Evolutionary conservation across 805 yeast genomes (phyloP), one percentile per base, ranked within the genome.

Genomic region (Spathaspora boniae): DNA sequence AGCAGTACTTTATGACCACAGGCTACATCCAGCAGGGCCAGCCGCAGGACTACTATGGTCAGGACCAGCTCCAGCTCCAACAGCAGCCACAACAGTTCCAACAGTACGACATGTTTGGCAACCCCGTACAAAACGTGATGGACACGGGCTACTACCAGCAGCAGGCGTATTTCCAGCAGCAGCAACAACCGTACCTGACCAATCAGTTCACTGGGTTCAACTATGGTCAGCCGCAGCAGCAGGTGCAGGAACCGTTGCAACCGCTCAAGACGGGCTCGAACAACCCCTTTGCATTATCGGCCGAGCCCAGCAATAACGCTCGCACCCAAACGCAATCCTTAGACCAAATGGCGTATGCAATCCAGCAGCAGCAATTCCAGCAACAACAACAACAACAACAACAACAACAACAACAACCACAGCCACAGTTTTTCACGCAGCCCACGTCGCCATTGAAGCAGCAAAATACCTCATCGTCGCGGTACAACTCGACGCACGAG

Each of bases 241-340:
- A 51, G 28, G 60, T 45, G 14, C 68, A 58, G 38, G 59, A 59
- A 27, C 53, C 46, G 26, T 51, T 73, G 38, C 66, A 64, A 47
- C 86, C 86, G 4, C 61, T 79, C 45, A 70, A 74, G 43, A 80
- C 89, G 0, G 88, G 88, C 3, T 69, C 85, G 15, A 83, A 84
- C 58, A 85, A 84, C 57, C 95, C 95, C 34, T 85, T 85, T 56
- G 86, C 91, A 1, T 47, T 74, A 43, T 28, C 39, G 6, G 16
- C 32, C 14, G 28, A 36, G 11, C 14, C 24, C 8, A 9, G 26
- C 9, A 18, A n/a, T 9, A 28, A 34, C 15, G 48, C 48, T 16
- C 49, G 52, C 12, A 25, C 50, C 34, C 35, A 22, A 43, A 40
- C 43, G 14, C 59, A 48, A 35, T 45, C 60, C 16, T 50, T 59